Base-by-base conservation (phyloP, 805 yeast genomes). In the Myxozyma vanderwaltii region DNA sequence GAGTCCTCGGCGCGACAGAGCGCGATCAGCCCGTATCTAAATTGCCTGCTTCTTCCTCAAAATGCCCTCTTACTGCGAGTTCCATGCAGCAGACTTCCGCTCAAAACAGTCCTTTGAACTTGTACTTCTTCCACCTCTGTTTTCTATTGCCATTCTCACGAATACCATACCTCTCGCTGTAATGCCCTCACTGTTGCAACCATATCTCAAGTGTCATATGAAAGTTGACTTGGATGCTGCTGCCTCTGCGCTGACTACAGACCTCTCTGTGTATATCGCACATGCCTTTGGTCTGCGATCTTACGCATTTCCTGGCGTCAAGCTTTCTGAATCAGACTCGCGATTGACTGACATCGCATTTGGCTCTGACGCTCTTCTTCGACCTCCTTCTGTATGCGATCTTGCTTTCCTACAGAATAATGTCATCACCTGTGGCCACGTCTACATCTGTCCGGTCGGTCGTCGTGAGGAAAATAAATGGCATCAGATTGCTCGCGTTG, bases 401-500 rank as follows among this genome's bases (percentile, higher is more conserved):
- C 33, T 40, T 21, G 48, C 26, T 5, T 61, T 54, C 35, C n/a
- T 61, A 8, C 12, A 19, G 21, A 23, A 39, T 21, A 51, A 58
- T 44, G 50, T 61, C 24, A 46, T 54, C 1, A 51, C 59, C 38
- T n/a, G 27, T 13, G 55, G 55, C 3, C 33, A 44, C 17, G 36
- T 61, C 26, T 53, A 31, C 51, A 52, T 61, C 17, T 39, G 55
- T 8, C 64, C 64, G 0, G 24, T 33, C 12, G 63, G 64, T 17
- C 47, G 29, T 13, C 38, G 36, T 13, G 64, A 61, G 47, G 64
- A 61, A 47, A 61, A 61, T 40, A 58, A 58, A 52, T 61, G 64
- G 64, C 63, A 61, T 27, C 55, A 59, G 1, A 41, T 61, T 10
- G 63, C 64, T 15, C 58, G 64, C 5, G 38, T 56, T 8, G 64